Evolutionary conservation across 202 grass and related monocot species (phyloP).

Genomic region (Brachypodium distachyon): DNA sequence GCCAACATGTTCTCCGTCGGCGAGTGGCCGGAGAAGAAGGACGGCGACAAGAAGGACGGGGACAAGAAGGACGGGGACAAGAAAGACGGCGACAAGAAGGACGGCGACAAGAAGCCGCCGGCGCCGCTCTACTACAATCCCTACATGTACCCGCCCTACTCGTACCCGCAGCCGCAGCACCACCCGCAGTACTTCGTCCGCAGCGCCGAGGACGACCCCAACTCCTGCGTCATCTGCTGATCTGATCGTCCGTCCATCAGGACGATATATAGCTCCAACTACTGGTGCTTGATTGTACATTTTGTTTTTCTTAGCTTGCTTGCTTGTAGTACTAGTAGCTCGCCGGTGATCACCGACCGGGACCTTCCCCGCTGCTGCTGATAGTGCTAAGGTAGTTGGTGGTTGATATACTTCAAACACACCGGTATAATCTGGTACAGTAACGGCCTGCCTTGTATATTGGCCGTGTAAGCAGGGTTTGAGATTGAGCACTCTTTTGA

Average conservation of each 20-base stretch:
- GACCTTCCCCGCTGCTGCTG: neutral
- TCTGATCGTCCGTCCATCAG: neutral
- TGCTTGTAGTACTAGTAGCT: neutral
- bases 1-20: conserved; percentile 38
- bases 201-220: conserved; percentile 70
- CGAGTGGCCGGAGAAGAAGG: conserved; percentile 36
- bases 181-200: conserved; percentile 30
- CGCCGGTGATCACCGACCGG: neutral
- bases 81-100: conserved; percentile 17
- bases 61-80: conserved; percentile 25
- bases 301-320: neutral
- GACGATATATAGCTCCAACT: too few relatives aligned
- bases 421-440: too few relatives aligned
- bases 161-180: too few relatives aligned
- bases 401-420: neutral
- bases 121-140: too few relatives aligned
- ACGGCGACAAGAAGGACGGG: conserved; percentile 26
- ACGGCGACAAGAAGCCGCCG: conserved; percentile 11
- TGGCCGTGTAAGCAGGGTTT: too few relatives aligned
- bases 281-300: neutral
- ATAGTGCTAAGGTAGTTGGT: too few relatives aligned
- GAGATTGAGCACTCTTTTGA: too few relatives aligned
- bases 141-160: neutral
- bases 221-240: conserved; percentile 74
- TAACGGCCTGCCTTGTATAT: too few relatives aligned